Base-by-base conservation (phyloP, 2,329 filamentous ascomycete species). In the Diaporthe nobilis region DNA sequence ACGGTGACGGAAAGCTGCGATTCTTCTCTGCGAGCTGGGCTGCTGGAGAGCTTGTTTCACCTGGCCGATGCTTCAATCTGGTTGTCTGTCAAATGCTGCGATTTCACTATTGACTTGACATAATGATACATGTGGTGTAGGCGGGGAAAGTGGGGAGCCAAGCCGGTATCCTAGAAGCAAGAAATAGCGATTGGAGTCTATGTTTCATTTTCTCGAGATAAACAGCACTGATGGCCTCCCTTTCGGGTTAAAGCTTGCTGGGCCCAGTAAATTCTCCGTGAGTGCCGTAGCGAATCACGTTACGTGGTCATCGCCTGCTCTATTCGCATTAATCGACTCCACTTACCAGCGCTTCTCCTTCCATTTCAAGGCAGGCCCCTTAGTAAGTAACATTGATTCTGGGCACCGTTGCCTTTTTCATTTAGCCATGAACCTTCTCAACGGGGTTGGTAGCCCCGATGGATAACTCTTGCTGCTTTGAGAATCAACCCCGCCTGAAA, bases 361-460 rank as follows among this genome's bases (percentile, higher is more conserved):
- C 44, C 63, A 68, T 20, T 53, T 68, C 22, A 37, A 53, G 63
- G 22, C 12, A 39, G 44, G 22, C 22, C 20, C 28, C 47, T 53
- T 51, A 28, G 12, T 34, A 8, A 53, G 63, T 68, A 5, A 25
- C 63, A 68, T 51, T 53, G 63, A 37, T 53, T 39, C 15, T 51
- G 31, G 63, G 63, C 63, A 51, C 44, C 37, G 47, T 68, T 68
- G 31, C 47, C 39, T 68, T 51, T 25, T 5, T 8, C 4, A 68
- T 68, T 68, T 68, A 68, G 47, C 47, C 63, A 68, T 20, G 7
- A 68, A 51, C 20, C 31, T 53, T 53, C 22, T 37, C 20, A 53
- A 53, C 63, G 13, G 63, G 7, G 31, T 51, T 68, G 22, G 6
- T 39, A 25, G 37, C 63, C 63, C 6, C 13, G 17, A 53, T 20